Conservation (phyloP, 257 asterid genomes). For the Rubia yunnanensis region DNA sequence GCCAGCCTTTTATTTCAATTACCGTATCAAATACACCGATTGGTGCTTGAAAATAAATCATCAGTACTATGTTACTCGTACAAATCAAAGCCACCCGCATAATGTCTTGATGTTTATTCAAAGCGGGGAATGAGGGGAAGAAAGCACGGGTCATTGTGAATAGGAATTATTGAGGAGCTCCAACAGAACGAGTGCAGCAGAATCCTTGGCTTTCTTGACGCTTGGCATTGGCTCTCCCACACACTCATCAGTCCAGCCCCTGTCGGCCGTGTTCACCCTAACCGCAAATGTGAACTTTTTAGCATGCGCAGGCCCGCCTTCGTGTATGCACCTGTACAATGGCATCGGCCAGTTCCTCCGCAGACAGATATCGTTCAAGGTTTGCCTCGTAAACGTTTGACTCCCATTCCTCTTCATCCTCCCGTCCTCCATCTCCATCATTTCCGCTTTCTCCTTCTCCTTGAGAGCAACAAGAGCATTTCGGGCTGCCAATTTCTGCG, state of each 20-base stretch:
- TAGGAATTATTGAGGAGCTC: constrained; percentile 48
- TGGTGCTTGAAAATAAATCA: too few relatives aligned
- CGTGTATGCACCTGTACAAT: constrained; percentile 63
- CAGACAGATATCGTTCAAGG: constrained; percentile 85
- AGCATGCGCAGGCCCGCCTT: constrained; percentile 99
- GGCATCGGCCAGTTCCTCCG: constrained; percentile 99
- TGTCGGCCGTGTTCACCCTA: constrained; percentile 76
- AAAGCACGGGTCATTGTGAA: not conserved
- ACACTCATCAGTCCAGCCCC: constrained; percentile 94
- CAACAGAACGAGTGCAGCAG: constrained; percentile 80
- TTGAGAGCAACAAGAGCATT: constrained; percentile 84
- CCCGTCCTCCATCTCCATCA: constrained; percentile 40
- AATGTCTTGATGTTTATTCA: too few relatives aligned
- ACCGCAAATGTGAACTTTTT: constrained; percentile 87
- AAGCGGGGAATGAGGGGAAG: too few relatives aligned
- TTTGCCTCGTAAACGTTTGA: constrained; percentile 89
- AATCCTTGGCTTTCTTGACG: constrained; percentile 96
- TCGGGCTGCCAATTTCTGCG: constrained; percentile 95
- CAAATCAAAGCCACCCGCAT: too few relatives aligned
- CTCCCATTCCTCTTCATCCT: constrained; percentile 60
- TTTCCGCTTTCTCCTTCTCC: constrained; percentile 66
- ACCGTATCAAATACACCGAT: too few relatives aligned
- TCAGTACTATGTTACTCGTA: too few relatives aligned
- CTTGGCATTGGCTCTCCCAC: constrained; percentile 97
- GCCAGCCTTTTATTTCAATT: too few relatives aligned